A percentile compares a stretch with the other conserved stretches of the same genome.
These are phyloP conservation scores for Hericium erinaceus DNA, from an alignment of 768 basidiomycete genomes.

Conservation along the genomic window DNA sequence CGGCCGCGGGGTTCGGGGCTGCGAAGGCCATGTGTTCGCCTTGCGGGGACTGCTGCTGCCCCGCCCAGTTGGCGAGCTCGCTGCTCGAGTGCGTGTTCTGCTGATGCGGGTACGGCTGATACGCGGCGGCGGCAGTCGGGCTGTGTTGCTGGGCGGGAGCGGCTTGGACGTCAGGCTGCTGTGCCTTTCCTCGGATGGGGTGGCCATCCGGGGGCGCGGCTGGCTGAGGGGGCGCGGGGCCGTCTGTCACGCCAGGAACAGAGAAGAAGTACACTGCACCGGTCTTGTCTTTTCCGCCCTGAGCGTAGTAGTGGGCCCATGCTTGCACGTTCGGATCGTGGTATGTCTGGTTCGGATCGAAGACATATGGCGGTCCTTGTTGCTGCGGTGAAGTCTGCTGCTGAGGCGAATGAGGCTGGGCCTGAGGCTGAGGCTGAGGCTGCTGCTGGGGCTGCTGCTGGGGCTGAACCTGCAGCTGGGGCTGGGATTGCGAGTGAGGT, in stretches of 20 bases:
- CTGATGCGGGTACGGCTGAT: not conserved
- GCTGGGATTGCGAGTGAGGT: slow-evolving; percentile 2
- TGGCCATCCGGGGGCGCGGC: not conserved
- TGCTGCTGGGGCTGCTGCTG: slow-evolving; percentile 17
- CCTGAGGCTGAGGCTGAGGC: slow-evolving; percentile 31
- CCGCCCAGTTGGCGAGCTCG: not conserved
- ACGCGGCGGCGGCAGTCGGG: not conserved
- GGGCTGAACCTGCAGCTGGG: slow-evolving; percentile 19
- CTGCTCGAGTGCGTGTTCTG: not conserved
- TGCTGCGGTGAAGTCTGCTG: slow-evolving; percentile 28
- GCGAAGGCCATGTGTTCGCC: not conserved
- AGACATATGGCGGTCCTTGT: slow-evolving; percentile 40
- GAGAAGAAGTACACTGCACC: slow-evolving; percentile 77
- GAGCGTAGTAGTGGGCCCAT: slow-evolving; percentile 80
- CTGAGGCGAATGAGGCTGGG: slow-evolving; percentile 18
- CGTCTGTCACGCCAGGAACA: slow-evolving; percentile 63
- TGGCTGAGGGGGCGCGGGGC: not conserved
- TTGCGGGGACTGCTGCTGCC: not conserved
- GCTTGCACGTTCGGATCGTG: slow-evolving; percentile 75
- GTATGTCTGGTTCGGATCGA: slow-evolving; percentile 59
- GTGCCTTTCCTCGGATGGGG: not conserved
- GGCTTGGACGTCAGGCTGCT: not conserved
- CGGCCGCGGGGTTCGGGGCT: not conserved
- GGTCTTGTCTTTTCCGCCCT: slow-evolving; percentile 64
- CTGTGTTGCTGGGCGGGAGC: not conserved